These are phyloP conservation scores for Marsdenia floribunda DNA, from an alignment of 257 asterid species.

Conservation along the genomic window DNA sequence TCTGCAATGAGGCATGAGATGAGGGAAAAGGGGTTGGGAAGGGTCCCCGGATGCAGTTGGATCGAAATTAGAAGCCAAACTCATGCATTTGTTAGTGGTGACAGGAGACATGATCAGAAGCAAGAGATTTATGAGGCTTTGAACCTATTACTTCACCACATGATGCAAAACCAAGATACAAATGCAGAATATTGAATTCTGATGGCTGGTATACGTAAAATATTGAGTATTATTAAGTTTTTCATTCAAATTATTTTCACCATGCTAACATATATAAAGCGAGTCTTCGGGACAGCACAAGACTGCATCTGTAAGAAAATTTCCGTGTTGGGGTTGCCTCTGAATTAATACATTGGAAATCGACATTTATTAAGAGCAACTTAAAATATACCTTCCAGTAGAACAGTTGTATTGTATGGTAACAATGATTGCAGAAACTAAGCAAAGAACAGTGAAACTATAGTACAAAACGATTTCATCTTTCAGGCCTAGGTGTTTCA, in stretches of 20 bases:
- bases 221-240: background rate
- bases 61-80: conserved; percentile 47
- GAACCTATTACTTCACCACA: conserved; percentile 30
- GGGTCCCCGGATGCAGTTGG: conserved; percentile 88
- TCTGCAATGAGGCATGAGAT: conserved; percentile 43
- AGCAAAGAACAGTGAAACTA: background rate
- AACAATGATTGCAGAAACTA: background rate
- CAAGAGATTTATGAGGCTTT: conserved; percentile 40
- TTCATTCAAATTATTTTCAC: background rate
- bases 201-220: background rate
- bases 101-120: conserved; percentile 34
- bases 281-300: no score
- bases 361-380: no score
- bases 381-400: no score
- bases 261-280: background rate
- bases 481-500: conserved; percentile 12
- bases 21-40: conserved; percentile 51
- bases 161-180: conserved; percentile 22
- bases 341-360: background rate
- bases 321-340: background rate
- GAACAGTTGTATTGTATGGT: no score
- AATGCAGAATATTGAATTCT: conserved; percentile 15
- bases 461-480: background rate
- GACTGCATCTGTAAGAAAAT: no score
- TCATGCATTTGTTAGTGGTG: conserved; percentile 67